Conservation (phyloP, 2,329 filamentous ascomycete genomes). For the Paradendryphiella salina region DNA sequence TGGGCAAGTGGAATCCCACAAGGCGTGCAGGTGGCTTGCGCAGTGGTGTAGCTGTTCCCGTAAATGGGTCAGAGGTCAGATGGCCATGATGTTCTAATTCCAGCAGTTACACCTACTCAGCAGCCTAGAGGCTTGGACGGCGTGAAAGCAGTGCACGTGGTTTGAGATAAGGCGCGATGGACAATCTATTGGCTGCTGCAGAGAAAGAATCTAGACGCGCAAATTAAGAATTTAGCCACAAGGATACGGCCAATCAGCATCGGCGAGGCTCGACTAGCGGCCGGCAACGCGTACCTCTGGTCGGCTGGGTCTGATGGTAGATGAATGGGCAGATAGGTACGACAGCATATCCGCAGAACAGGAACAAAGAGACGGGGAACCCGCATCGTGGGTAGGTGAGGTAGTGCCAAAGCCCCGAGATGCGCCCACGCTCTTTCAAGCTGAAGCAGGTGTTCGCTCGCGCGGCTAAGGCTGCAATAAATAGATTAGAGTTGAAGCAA, state of each 20-base stretch:
- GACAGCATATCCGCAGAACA: too few species aligned
- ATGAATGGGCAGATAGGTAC: neutral
- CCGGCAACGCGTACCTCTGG: conserved; percentile 2
- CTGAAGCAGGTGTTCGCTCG: conserved; percentile 6
- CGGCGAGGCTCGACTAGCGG: conserved; percentile 3
- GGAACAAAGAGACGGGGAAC: too few species aligned
- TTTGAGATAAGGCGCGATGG: neutral
- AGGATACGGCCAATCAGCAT: conserved; percentile 9
- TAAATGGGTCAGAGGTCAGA: neutral
- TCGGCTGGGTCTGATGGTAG: neutral
- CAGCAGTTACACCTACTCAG: too few species aligned
- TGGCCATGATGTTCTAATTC: too few species aligned
- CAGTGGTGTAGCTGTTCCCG: conserved; percentile 1
- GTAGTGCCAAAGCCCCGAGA: too few species aligned
- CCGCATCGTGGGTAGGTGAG: too few species aligned
- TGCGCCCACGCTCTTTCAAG: too few species aligned
- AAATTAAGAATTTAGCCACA: conserved; percentile 11
- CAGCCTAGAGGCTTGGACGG: too few species aligned
- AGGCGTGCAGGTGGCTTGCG: conserved; percentile 9
- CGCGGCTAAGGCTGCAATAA: conserved; percentile 18
- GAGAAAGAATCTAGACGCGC: conserved; percentile 8
- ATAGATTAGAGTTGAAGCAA: conserved; percentile 23
- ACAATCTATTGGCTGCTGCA: conserved; percentile 21
- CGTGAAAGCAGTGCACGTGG: neutral
- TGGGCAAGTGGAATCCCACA: neutral